Percentiles rank a stretch among this genome's conserved stretches.
phyloP scores from a whole-genome alignment of 2,329 filamentous ascomycete genomes.

The Fusarium ramigenum region DNA sequence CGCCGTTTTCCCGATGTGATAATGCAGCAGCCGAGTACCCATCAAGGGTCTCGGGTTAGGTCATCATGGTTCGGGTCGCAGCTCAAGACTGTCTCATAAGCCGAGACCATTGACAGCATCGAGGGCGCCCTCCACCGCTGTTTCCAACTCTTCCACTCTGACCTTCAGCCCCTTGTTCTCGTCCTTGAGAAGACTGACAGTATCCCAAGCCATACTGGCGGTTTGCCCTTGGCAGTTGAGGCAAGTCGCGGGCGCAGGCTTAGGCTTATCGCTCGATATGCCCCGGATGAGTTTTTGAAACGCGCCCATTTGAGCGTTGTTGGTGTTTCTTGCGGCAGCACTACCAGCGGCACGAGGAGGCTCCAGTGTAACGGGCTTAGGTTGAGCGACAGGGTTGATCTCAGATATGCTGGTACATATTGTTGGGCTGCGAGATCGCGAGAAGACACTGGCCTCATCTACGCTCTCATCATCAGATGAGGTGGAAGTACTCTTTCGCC shows the following conservation, averaged over 20 bases:
- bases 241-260: conserved; percentile 50
- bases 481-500: conserved; percentile 56
- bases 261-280: conserved; percentile 50
- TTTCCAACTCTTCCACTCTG: conserved; percentile 67
- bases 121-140: conserved; percentile 67
- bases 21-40: conserved; percentile 16
- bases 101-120: conserved; percentile 67
- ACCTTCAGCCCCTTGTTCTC: conserved; percentile 71
- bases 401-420: conserved; percentile 52
- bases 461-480: conserved; percentile 62
- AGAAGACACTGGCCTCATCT: conserved; percentile 68
- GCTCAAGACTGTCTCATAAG: conserved; percentile 41
- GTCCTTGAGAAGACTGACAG: conserved; percentile 67
- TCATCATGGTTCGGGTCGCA: neutral
- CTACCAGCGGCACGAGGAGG: conserved; percentile 24
- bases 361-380: conserved; percentile 41
- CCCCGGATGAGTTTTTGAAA: conserved; percentile 56
- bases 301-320: conserved; percentile 45
- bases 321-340: conserved; percentile 45
- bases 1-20: conserved; percentile 13
- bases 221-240: conserved; percentile 67
- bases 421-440: conserved; percentile 67
- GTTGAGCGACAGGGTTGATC: conserved; percentile 34
- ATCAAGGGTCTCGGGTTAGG: conserved; percentile 17
- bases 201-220: conserved; percentile 70